Conservation (phyloP, 768 basidiomycete species). For the Boletus reticuloceps region DNA sequence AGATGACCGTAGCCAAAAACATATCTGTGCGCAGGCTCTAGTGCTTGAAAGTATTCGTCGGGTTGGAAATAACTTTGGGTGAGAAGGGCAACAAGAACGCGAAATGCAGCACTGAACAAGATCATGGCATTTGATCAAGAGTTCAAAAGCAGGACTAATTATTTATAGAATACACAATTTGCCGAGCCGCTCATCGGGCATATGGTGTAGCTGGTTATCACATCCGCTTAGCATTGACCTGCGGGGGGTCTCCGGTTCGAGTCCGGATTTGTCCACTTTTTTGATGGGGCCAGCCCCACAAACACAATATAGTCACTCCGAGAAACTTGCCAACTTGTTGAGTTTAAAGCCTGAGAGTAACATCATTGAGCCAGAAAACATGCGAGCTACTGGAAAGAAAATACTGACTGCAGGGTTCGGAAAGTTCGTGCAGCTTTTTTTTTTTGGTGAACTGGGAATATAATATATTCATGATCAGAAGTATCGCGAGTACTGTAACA, state of each 20-base stretch:
- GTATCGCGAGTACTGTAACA: not conserved
- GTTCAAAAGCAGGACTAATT: not conserved
- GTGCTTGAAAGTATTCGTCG: conserved; percentile 93
- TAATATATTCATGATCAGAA: not conserved
- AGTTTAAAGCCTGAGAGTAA: no score
- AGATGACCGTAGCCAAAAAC: conserved; percentile 91
- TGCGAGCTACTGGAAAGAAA: no score
- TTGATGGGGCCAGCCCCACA: no score
- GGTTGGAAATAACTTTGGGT: conserved; percentile 93
- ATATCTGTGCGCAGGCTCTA: conserved; percentile 85
- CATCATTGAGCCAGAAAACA: no score
- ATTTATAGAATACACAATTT: not conserved
- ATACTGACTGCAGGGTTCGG: no score
- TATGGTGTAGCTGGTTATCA: conserved; percentile 42
- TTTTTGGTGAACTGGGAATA: not conserved
- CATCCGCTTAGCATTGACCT: conserved; percentile 36
- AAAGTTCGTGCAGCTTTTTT: no score
- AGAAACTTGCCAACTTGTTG: no score
- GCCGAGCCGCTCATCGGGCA: conserved; percentile 19
- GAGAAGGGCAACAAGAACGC: conserved; percentile 59
- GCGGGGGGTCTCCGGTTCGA: conserved; percentile 42
- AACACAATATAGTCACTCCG: no score
- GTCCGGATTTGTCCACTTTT: conserved; percentile 38
- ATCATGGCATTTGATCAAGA: conserved; percentile 1
- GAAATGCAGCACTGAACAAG: conserved; percentile 43